Evolutionary conservation across 129 eudicot species (phyloP).

Genomic region (Centella asiatica): DNA sequence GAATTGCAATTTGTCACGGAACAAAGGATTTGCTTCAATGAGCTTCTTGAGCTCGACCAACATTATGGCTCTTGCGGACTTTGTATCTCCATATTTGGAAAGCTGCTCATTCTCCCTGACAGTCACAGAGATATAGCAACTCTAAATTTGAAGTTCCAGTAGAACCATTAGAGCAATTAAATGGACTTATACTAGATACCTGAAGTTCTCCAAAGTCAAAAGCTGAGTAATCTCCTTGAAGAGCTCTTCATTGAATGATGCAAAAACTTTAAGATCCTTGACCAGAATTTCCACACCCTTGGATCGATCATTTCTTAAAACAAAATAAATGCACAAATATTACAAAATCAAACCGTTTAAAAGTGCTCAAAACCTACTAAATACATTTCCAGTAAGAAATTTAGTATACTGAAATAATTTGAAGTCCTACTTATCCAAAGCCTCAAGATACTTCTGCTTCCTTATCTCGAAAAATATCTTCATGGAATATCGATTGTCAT

Average conservation of each 20-base stretch:
- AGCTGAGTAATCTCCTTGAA: slow-evolving; percentile 90
- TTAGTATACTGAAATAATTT: background rate
- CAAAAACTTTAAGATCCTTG: slow-evolving; percentile 88
- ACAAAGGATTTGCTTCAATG: slow-evolving; percentile 87
- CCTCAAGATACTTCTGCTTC: slow-evolving; percentile 96
- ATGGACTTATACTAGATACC: slow-evolving; percentile 31
- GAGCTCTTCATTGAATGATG: slow-evolving; percentile 86
- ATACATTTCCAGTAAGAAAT: background rate
- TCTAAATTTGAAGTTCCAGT: background rate
- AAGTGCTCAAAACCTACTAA: background rate
- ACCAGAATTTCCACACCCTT: slow-evolving; percentile 85
- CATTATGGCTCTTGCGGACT: slow-evolving; percentile 84
- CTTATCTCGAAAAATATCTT: slow-evolving; percentile 90
- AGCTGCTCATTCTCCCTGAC: slow-evolving; percentile 82
- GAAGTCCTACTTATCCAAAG: slow-evolving; percentile 68
- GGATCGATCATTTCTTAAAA: slow-evolving; percentile 69
- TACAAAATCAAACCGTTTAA: background rate
- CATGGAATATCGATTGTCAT: slow-evolving; percentile 91
- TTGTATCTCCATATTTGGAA: slow-evolving; percentile 88
- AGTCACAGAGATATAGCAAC: background rate
- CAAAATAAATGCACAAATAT: slow-evolving; percentile 13
- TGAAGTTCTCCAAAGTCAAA: slow-evolving; percentile 73
- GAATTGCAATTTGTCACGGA: slow-evolving; percentile 79
- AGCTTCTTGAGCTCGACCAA: slow-evolving; percentile 89
- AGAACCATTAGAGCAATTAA: background rate